phyloP scores from a whole-genome alignment of 192 early-diverging fungal genomes.

The Gonapodya prolifera region DNA sequence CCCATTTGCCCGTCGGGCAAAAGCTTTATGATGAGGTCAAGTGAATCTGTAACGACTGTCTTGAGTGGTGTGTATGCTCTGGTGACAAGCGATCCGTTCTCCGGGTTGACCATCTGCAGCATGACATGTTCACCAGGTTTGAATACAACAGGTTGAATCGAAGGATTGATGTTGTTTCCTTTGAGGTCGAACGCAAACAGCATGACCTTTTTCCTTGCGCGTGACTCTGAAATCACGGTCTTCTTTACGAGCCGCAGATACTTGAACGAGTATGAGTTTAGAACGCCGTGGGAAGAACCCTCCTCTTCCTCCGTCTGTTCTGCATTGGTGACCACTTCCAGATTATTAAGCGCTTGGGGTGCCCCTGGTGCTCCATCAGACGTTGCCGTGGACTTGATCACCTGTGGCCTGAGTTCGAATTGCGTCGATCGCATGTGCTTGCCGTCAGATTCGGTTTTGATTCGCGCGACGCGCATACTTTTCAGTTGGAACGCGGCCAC shows the following conservation, averaged over 20 bases:
- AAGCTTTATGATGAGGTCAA: background rate
- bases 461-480: no score
- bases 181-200: background rate
- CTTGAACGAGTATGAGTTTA: background rate
- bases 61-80: background rate
- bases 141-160: background rate
- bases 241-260: background rate
- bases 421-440: no score
- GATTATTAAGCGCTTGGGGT: no score
- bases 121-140: background rate
- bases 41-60: background rate
- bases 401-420: no score
- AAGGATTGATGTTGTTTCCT: background rate
- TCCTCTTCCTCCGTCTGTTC: no score
- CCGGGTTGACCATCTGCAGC: background rate
- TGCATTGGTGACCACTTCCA: no score
- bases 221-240: background rate
- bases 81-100: background rate
- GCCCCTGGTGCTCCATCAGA: no score
- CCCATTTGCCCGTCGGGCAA: background rate
- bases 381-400: no score
- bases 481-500: background rate
- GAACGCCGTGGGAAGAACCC: no score
- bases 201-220: background rate
- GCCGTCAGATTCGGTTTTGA: no score